phyloP scores from a whole-genome alignment of 257 asterid species.

The Capsicum baccatum region DNA sequence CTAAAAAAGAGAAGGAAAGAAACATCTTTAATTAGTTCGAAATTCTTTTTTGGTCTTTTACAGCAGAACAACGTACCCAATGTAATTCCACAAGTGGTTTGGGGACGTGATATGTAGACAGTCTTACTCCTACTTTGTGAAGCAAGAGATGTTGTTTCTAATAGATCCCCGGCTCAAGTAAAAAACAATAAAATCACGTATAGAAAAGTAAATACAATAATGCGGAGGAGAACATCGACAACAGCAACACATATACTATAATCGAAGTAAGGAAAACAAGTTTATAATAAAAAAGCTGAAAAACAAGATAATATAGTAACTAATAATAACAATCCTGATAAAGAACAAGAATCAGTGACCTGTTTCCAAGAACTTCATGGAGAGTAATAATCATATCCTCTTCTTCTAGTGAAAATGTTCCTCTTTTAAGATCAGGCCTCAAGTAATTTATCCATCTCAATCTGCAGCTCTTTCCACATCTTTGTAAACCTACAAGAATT shows the following conservation, averaged over 20 bases:
- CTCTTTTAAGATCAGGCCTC: slow-evolving; percentile 90
- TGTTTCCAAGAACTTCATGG: slow-evolving; percentile 78
- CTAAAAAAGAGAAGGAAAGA: not conserved
- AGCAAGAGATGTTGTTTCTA: not conserved
- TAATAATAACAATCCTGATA: not conserved
- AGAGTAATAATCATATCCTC: slow-evolving; percentile 69
- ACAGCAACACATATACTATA: too few relatives aligned
- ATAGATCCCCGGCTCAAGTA: not conserved
- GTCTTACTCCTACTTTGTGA: not conserved
- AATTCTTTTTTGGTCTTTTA: not conserved
- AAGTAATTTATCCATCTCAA: slow-evolving; percentile 84
- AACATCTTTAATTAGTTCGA: too few relatives aligned
- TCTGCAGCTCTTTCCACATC: slow-evolving; percentile 92
- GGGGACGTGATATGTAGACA: not conserved
- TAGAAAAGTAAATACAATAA: not conserved
- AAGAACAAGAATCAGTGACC: slow-evolving; percentile 37
- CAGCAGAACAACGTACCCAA: not conserved
- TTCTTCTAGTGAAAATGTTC: slow-evolving; percentile 80
- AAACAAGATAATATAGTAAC: not conserved
- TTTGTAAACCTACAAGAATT: slow-evolving; percentile 61
- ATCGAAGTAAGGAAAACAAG: too few relatives aligned
- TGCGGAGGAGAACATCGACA: not conserved
- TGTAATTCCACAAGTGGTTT: not conserved
- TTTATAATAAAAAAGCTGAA: too few relatives aligned
- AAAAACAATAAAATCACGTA: not conserved